These are phyloP conservation scores for Aspergillus novoparasiticus DNA, from an alignment of 2,329 filamentous ascomycete genomes.

Conservation along the genomic window DNA sequence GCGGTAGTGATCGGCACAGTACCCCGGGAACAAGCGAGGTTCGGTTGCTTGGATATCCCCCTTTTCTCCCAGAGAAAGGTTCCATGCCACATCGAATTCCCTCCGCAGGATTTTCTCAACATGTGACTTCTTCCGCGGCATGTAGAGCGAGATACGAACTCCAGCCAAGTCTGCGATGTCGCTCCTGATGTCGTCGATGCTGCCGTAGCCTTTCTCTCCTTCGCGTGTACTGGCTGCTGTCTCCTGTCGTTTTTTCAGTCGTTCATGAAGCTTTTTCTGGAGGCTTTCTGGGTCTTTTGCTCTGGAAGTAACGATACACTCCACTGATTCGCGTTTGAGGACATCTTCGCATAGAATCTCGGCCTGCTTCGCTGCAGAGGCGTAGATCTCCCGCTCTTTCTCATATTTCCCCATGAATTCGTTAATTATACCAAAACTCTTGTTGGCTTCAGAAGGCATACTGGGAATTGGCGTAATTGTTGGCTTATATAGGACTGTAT, in stretches of 20 bases:
- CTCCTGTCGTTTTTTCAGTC: neutral
- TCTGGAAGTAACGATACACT: neutral
- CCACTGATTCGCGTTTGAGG: neutral
- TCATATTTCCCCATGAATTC: neutral
- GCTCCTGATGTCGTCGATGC: conserved; percentile 10
- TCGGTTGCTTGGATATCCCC: neutral
- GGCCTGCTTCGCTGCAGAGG: neutral
- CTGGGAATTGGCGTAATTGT: neutral
- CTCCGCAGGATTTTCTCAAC: neutral
- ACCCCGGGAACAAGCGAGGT: neutral
- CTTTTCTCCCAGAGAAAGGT: neutral
- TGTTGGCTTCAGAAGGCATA: neutral
- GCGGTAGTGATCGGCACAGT: conserved; percentile 9
- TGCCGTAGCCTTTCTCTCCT: neutral
- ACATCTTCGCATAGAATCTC: neutral
- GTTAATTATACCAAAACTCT: neutral
- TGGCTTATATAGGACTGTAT: too few relatives aligned
- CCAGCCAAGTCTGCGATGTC: conserved; percentile 17
- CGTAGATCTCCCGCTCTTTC: neutral
- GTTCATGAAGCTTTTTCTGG: conserved; percentile 1
- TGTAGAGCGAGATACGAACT: conserved; percentile 15
- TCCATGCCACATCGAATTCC: neutral
- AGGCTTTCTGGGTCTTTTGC: conserved; percentile 11
- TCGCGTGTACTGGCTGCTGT: neutral
- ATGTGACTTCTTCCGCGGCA: conserved; percentile 2